phyloP scores from a whole-genome alignment of 208 protist species.

The Leishmania gerbilli region DNA sequence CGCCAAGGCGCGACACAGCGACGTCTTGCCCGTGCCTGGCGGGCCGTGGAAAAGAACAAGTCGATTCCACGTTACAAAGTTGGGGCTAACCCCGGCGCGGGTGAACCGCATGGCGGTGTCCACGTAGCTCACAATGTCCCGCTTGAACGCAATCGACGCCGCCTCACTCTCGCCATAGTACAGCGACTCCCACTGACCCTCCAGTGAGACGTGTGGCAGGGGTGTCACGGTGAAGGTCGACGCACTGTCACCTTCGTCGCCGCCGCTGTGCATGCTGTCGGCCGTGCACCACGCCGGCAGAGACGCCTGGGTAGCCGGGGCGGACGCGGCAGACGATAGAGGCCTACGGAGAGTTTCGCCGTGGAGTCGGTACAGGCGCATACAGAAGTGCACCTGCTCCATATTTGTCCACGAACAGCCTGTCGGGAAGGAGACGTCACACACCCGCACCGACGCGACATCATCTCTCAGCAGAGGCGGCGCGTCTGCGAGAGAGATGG shows the following conservation, averaged over 20 bases:
- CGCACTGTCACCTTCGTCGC: constrained; percentile 18
- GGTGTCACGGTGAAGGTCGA: constrained; percentile 50
- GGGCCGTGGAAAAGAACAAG: constrained; percentile 91
- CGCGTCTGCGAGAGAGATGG: constrained; percentile 35
- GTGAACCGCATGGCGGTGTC: constrained; percentile 89
- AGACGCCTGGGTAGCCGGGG: background rate
- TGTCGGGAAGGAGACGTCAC: constrained; percentile 45
- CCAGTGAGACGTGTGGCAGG: constrained; percentile 71
- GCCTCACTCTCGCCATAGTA: constrained; percentile 69
- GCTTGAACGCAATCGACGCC: constrained; percentile 77
- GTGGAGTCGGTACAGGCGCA: constrained; percentile 23
- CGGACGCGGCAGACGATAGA: background rate
- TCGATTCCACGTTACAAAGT: constrained; percentile 82
- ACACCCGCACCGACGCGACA: constrained; percentile 49
- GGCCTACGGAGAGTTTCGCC: background rate
- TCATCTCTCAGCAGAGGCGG: constrained; percentile 27
- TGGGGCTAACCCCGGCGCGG: constrained; percentile 67
- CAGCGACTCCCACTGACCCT: constrained; percentile 90
- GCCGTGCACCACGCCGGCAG: constrained; percentile 7
- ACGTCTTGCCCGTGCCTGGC: constrained; percentile 96
- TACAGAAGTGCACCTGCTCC: constrained; percentile 26
- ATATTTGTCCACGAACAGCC: constrained; percentile 19
- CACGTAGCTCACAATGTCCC: constrained; percentile 91
- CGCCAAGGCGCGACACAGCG: constrained; percentile 84
- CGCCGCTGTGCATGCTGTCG: background rate